Conservation (phyloP, 2,329 filamentous ascomycete genomes). For the Onygena corvina region DNA sequence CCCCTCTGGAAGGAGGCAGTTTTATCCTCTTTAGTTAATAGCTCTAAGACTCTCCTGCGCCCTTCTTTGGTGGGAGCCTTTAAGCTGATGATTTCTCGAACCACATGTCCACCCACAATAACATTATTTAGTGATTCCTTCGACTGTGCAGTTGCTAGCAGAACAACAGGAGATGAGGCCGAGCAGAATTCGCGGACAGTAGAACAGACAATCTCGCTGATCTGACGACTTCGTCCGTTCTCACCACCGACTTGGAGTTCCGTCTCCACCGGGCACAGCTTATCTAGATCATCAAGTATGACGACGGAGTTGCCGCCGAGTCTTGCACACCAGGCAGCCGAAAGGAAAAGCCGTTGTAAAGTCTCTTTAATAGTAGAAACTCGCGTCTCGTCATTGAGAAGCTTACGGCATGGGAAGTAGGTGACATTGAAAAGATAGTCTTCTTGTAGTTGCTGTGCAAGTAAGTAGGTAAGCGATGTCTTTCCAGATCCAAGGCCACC, state of each 20-base stretch:
- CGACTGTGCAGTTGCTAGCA: constrained; percentile 80
- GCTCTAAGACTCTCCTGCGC: constrained; percentile 69
- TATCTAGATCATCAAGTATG: constrained; percentile 84
- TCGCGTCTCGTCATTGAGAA: constrained; percentile 82
- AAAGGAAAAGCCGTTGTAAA: constrained; percentile 69
- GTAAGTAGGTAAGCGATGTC: constrained; percentile 61
- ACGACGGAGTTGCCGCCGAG: constrained; percentile 74
- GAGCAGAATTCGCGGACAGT: constrained; percentile 76
- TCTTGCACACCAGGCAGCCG: constrained; percentile 80
- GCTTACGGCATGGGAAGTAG: constrained; percentile 74
- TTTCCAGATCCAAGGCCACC: constrained; percentile 87
- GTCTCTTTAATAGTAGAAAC: constrained; percentile 86
- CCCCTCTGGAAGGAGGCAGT: constrained; percentile 24
- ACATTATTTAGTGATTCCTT: constrained; percentile 89
- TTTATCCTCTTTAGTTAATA: constrained; percentile 48
- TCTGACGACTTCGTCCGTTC: constrained; percentile 80
- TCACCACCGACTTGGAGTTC: constrained; percentile 89
- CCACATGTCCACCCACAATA: constrained; percentile 79
- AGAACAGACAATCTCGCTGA: constrained; percentile 77
- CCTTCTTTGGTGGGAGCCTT: constrained; percentile 90
- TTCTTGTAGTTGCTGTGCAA: constrained; percentile 60
- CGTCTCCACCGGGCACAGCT: constrained; percentile 82
- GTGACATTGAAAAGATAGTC: constrained; percentile 68
- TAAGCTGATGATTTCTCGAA: constrained; percentile 77
- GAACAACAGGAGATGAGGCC: constrained; percentile 64